Conservation (phyloP, 2,329 filamentous ascomycete species). For the Tolypocladium tropicale region DNA sequence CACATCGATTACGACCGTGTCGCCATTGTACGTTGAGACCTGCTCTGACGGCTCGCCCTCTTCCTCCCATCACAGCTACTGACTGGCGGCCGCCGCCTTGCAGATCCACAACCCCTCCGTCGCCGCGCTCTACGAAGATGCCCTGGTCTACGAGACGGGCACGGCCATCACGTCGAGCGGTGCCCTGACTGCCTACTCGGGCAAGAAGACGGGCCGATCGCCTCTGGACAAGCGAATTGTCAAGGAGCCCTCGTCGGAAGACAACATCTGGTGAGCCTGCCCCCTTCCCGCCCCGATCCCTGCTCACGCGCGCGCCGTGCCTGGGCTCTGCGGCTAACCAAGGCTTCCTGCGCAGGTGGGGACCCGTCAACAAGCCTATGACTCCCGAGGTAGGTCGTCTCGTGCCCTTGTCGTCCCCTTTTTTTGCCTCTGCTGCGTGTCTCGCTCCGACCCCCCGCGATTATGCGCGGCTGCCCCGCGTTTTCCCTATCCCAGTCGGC, state of each 20-base stretch:
- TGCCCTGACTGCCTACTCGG: slow-evolving; percentile 93
- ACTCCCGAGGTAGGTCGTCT: slow-evolving; percentile 65
- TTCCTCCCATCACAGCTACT: background rate
- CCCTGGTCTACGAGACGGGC: slow-evolving; percentile 87
- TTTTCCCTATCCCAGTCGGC: background rate
- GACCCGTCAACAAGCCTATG: slow-evolving; percentile 99
- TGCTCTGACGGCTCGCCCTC: background rate
- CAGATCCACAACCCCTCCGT: slow-evolving; percentile 87
- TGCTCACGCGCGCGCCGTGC: background rate
- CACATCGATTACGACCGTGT: slow-evolving; percentile 99
- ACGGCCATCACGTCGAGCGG: slow-evolving; percentile 94
- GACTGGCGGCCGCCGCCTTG: slow-evolving; percentile 12
- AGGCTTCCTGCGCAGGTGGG: slow-evolving; percentile 50
- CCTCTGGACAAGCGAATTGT: slow-evolving; percentile 97
- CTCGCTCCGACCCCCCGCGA: background rate
- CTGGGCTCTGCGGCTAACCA: slow-evolving; percentile 16
- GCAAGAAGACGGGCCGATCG: slow-evolving; percentile 94
- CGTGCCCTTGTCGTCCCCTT: background rate
- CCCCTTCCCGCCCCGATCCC: background rate
- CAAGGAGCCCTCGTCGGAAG: slow-evolving; percentile 78
- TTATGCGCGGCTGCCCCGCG: background rate
- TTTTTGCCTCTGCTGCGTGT: background rate
- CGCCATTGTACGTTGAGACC: slow-evolving; percentile 64
- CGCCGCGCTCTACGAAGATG: slow-evolving; percentile 96
- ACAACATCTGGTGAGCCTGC: slow-evolving; percentile 66